Conservation (phyloP, 2,329 filamentous ascomycete genomes). For the Diplodia scrobiculata region DNA sequence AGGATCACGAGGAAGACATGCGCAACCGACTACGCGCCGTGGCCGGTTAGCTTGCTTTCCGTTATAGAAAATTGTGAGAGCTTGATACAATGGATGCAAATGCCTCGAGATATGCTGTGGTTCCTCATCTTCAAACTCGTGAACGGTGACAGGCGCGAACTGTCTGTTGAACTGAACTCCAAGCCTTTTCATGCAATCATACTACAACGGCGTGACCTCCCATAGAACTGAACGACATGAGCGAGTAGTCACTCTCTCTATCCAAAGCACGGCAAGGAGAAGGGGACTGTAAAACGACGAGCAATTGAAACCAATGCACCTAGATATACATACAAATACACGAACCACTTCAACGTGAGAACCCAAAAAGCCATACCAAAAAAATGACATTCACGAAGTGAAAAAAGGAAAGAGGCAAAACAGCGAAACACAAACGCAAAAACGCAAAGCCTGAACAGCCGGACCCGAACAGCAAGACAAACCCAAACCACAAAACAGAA, state of each 20-base stretch:
- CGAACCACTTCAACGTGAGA: not conserved
- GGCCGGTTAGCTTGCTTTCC: no score
- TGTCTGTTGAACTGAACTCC: no score
- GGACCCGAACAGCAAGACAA: not conserved
- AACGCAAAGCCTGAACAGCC: not conserved
- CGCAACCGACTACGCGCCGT: no score
- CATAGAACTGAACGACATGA: no score
- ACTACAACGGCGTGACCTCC: no score
- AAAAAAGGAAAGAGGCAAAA: not conserved
- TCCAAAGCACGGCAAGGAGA: not conserved
- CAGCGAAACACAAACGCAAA: not conserved
- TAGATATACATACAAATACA: not conserved
- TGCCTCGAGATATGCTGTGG: no score
- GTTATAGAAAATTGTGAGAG: no score
- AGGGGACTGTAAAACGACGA: not conserved
- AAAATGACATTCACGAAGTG: not conserved
- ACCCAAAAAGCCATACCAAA: not conserved
- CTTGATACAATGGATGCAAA: no score
- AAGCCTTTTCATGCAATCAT: no score
- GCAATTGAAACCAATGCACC: not conserved
- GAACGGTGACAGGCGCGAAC: no score
- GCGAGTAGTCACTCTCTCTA: not conserved
- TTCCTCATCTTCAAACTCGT: no score
- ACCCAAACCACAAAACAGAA: not conserved
- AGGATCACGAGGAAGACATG: no score